Base-by-base conservation (phyloP, 1,139 yeast genomes). In the Magnusiomyces sp. region DNA sequence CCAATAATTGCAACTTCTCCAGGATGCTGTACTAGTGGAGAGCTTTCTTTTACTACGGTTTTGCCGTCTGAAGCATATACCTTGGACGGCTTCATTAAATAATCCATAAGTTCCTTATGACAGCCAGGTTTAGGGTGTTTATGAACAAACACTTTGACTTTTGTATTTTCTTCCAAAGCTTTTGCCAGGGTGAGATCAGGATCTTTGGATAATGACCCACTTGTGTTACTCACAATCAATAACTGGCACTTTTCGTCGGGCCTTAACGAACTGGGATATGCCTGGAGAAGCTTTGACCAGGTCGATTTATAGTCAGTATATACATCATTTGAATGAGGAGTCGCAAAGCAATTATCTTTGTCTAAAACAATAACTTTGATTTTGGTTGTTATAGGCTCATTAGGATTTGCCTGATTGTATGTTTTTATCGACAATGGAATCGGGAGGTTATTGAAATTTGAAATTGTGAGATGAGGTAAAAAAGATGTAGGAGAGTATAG, bases 281-380 rank as follows among this genome's bases (percentile, higher is more conserved):
- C 60, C 5, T 64, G 59, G 46, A 74, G 72, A 49, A 90, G 71
- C 32, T 64, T 60, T 5, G 71, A 67, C 94, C 95, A 88, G 14
- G 43, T 40, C 2, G 76, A 69, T 42, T 60, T 58, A 60, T 89
- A 88, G 1, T 70, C 84, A 0, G 86, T 89, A 87, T 89, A 89
- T 1, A 92, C 84, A 53, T 79, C 76, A 58, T 83, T 84, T 52
- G 81, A 84, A 53, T 87, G 85, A 45, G 94, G 95, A 57, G 76
- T 75, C 3, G 98, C 95, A 65, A 92, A 85, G 62, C 97, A 92
- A 64, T 92, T 94, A 67, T 92, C 99, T 65, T 94, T 92, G 64
- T 92, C 99, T 31, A 92, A 72, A 0, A 92, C 94, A 2, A 92
- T 76, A 0, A 94, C 96, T 58, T 79, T 83, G 54, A 89, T 84